A percentile compares a stretch with the other conserved stretches of the same genome.
These are phyloP conservation scores for Penicillium longicatenatum DNA, from an alignment of 495 filamentous ascomycete genomes.

Conservation along the genomic window DNA sequence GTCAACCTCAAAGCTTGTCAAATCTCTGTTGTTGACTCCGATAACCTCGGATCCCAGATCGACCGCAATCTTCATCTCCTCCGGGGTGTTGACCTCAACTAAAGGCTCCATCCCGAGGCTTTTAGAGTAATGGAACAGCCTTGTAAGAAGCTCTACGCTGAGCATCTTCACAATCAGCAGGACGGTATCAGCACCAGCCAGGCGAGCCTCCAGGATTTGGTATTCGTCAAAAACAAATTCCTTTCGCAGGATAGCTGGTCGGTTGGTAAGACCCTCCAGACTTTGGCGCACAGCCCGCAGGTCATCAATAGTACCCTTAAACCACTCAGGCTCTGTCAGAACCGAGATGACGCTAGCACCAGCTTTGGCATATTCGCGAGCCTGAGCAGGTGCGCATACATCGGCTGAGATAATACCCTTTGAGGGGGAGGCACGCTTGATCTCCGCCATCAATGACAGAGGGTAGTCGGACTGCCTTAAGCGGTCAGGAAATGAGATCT, in stretches of 20 bases:
- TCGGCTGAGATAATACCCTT: constrained; percentile 91
- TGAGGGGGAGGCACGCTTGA: constrained; percentile 94
- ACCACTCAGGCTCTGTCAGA: constrained; percentile 97
- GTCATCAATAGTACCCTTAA: constrained; percentile 96
- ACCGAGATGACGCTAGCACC: constrained; percentile 97
- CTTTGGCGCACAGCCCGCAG: constrained; percentile 84
- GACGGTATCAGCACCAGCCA: constrained; percentile 94
- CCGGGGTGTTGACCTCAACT: constrained; percentile 92
- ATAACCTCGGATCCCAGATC: constrained; percentile 90
- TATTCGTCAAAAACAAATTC: constrained; percentile 99
- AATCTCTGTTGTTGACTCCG: constrained; percentile 95
- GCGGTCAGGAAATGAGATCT: constrained; percentile 77
- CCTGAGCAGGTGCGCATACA: constrained; percentile 86
- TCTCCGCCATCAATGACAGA: constrained; percentile 90
- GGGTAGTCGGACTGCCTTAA: constrained; percentile 78
- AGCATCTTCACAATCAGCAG: constrained; percentile 99
- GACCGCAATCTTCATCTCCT: constrained; percentile 89
- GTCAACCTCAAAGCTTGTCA: constrained; percentile 95
- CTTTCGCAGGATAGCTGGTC: constrained; percentile 89
- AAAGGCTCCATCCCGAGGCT: constrained; percentile 96
- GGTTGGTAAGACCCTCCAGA: constrained; percentile 84
- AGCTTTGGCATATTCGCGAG: constrained; percentile 86
- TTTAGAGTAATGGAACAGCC: constrained; percentile 83
- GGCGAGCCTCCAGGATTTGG: constrained; percentile 91
- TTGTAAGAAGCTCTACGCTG: constrained; percentile 67